Conservation (phyloP, 192 early-diverging fungal species). For the Backusella luteola region DNA sequence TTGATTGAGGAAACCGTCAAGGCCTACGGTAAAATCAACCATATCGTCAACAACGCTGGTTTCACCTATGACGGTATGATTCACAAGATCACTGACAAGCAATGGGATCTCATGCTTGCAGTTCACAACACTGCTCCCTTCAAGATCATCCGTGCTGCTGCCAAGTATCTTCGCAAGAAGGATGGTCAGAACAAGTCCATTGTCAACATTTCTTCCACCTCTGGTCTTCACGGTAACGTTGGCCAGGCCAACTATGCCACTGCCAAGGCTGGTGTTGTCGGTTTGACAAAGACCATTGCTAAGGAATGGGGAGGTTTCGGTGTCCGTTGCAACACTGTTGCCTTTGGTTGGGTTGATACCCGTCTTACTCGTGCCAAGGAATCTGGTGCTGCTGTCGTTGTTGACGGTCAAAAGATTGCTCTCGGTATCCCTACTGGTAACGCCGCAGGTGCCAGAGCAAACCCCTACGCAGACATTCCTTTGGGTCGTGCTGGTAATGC, state of each 20-base stretch:
- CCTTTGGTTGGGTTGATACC: conserved; percentile 64
- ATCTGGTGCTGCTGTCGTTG: conserved; percentile 55
- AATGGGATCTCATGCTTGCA: conserved; percentile 88
- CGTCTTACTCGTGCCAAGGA: conserved; percentile 66
- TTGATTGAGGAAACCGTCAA: conserved; percentile 55
- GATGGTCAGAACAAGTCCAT: conserved; percentile 55
- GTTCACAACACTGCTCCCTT: conserved; percentile 67
- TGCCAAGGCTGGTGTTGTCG: conserved; percentile 91
- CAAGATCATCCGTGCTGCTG: conserved; percentile 59
- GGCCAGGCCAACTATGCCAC: conserved; percentile 95
- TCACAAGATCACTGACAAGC: conserved; percentile 83
- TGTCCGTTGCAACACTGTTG: conserved; percentile 62
- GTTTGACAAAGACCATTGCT: conserved; percentile 90
- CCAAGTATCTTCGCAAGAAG: conserved; percentile 55
- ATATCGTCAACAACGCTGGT: conserved; percentile 97
- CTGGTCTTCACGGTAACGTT: conserved; percentile 88
- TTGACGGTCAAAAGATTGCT: conserved; percentile 59
- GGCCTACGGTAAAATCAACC: conserved; percentile 74
- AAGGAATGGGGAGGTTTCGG: conserved; percentile 68
- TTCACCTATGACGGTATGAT: conserved; percentile 95
- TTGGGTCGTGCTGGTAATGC: conserved; percentile 55
- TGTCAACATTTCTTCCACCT: conserved; percentile 59
- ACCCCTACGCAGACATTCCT: conserved; percentile 50
- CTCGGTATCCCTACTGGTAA: conserved; percentile 56
- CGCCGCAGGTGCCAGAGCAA: conserved; percentile 32